These are phyloP conservation scores for Tetrahymena elliotti DNA, from an alignment of 73 alveolate species.

Conservation along the genomic window DNA sequence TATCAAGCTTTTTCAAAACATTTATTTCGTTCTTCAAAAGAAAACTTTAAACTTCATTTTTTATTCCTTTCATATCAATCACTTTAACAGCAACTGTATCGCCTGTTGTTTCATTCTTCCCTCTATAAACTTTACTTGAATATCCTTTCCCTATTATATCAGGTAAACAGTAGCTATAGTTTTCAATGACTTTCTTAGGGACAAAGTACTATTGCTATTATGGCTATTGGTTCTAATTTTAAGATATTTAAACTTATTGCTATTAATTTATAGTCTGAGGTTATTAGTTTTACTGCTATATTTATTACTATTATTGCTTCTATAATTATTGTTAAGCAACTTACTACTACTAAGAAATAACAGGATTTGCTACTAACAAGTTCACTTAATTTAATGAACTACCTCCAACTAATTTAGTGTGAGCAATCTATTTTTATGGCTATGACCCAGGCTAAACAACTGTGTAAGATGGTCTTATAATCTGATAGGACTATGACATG, in stretches of 20 bases:
- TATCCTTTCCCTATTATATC: slow-evolving; percentile 38
- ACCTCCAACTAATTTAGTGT: neutral
- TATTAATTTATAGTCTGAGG: neutral
- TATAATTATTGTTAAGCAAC: neutral
- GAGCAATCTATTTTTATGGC: neutral
- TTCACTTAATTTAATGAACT: neutral
- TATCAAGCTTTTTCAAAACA: slow-evolving; percentile 26
- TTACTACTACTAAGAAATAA: neutral
- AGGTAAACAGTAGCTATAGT: slow-evolving; percentile 27
- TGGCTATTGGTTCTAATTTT: neutral
- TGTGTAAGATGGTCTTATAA: neutral
- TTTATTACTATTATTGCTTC: neutral
- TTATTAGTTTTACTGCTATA: neutral
- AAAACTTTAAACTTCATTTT: slow-evolving; percentile 14
- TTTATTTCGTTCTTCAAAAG: slow-evolving; percentile 31
- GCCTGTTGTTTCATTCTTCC: slow-evolving; percentile 26
- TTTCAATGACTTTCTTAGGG: slow-evolving; percentile 35
- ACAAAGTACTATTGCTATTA: neutral
- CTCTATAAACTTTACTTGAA: slow-evolving; percentile 36
- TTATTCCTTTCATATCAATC: slow-evolving; percentile 44
- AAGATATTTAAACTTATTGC: neutral
- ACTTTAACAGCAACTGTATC: slow-evolving; percentile 40
- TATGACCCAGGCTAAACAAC: neutral
- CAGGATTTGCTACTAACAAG: neutral
- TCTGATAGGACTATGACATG: neutral